phyloP scores from a whole-genome alignment of 2,329 filamentous ascomycete genomes.

The Exophiala aquamarina region DNA sequence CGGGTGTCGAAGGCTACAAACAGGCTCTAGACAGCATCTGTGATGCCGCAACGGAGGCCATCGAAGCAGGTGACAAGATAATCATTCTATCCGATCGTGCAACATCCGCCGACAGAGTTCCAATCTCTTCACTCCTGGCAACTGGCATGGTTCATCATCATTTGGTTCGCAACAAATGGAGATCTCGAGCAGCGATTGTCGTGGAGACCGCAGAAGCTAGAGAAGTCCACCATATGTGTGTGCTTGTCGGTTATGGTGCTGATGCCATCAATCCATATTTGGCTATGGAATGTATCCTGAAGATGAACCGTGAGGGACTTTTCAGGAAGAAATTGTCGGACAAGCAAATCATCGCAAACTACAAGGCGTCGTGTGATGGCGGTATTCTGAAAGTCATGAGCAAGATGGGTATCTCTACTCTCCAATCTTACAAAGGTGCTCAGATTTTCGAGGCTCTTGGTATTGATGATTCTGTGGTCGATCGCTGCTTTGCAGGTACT shows the following conservation, averaged over 20 bases:
- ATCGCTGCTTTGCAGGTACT: constrained; percentile 91
- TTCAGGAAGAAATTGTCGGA: constrained; percentile 86
- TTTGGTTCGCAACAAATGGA: constrained; percentile 92
- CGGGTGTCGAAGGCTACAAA: constrained; percentile 81
- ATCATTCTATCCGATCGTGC: constrained; percentile 88
- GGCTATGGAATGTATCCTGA: constrained; percentile 92
- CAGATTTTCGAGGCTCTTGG: constrained; percentile 97
- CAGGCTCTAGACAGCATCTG: constrained; percentile 87
- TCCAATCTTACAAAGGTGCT: constrained; percentile 95
- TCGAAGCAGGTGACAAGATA: constrained; percentile 79
- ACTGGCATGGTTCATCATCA: constrained; percentile 96
- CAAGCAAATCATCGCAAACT: constrained; percentile 85
- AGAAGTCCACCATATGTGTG: constrained; percentile 98
- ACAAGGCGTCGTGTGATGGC: constrained; percentile 94
- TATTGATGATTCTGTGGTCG: constrained; percentile 86
- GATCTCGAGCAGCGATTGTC: constrained; percentile 80
- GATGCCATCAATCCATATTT: constrained; percentile 95
- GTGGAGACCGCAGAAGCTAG: constrained; percentile 93
- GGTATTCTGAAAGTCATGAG: constrained; percentile 99
- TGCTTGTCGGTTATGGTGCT: constrained; percentile 91
- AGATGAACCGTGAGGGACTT: constrained; percentile 89
- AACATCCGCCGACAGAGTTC: constrained; percentile 75
- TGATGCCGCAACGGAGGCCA: constrained; percentile 76
- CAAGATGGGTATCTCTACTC: constrained; percentile 98
- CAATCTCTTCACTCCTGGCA: constrained; percentile 82